These are phyloP conservation scores for Dryas drummondii DNA, from an alignment of 306 rosid genomes.

Conservation along the genomic window DNA sequence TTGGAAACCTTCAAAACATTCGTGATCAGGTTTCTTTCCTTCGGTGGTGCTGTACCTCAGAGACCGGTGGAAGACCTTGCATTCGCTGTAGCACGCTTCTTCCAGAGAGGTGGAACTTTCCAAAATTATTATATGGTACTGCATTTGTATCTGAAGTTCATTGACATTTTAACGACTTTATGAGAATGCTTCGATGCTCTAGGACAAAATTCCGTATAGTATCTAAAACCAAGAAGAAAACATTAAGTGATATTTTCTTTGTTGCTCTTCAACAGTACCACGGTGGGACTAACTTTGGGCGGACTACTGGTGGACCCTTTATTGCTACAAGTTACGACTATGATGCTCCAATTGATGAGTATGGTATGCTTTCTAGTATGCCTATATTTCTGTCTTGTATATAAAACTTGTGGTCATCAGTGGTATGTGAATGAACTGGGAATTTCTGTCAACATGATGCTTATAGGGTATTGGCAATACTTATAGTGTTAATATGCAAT, in stretches of 20 bases:
- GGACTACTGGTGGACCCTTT: conserved; percentile 80
- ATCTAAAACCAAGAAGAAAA: not conserved
- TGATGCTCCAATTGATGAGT: conserved; percentile 94
- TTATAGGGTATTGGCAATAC: conserved; percentile 1
- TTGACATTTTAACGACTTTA: not conserved
- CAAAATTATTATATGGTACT: conserved; percentile 94
- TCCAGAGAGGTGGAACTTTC: conserved; percentile 87
- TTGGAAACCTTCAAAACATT: conserved; percentile 2
- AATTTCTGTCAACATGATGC: conserved; percentile 1
- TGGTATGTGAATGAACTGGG: conserved; percentile 5
- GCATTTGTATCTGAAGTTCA: conserved; percentile 15
- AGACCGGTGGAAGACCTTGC: conserved; percentile 93
- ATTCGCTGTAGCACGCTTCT: conserved; percentile 88
- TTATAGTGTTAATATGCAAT: conserved; percentile 11
- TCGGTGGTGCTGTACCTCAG: conserved; percentile 76
- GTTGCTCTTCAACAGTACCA: conserved; percentile 66
- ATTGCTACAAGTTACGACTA: conserved; percentile 88
- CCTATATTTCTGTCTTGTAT: not conserved
- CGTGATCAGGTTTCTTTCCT: conserved; percentile 66
- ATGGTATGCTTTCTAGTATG: conserved; percentile 55
- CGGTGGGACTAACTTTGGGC: conserved; percentile 93
- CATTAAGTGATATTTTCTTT: conserved; percentile 25
- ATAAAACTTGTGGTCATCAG: not conserved
- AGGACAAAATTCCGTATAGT: not conserved
- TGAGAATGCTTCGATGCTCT: not conserved